Evolutionary conservation across 2,329 filamentous ascomycete genomes (phyloP).

Genomic region (Exophiala phaeomuriformis): DNA sequence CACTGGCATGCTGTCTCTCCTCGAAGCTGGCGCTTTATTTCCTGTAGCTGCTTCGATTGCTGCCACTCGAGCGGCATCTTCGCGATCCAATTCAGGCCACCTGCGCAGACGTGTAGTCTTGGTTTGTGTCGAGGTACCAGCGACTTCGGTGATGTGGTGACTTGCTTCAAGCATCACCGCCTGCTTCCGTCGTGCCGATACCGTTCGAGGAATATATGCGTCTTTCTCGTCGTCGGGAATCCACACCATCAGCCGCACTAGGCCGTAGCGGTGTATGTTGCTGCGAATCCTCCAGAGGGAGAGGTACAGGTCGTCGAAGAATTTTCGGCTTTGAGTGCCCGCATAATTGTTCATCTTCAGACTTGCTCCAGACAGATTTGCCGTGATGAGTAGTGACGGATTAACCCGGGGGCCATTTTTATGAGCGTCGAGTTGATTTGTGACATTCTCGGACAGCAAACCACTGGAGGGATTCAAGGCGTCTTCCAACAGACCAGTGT

Average conservation of each 20-base stretch:
- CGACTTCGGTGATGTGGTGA: slow-evolving; percentile 18
- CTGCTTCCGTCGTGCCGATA: slow-evolving; percentile 43
- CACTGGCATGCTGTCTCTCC: slow-evolving; percentile 4
- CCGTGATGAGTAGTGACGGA: slow-evolving; percentile 64
- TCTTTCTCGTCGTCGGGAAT: slow-evolving; percentile 54
- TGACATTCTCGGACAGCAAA: slow-evolving; percentile 28
- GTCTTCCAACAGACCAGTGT: slow-evolving; percentile 46
- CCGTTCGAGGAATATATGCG: slow-evolving; percentile 52
- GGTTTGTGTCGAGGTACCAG: slow-evolving; percentile 4
- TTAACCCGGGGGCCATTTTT: slow-evolving; percentile 48
- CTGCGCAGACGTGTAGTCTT: slow-evolving; percentile 6
- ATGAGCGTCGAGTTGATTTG: slow-evolving; percentile 34
- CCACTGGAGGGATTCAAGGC: slow-evolving; percentile 45
- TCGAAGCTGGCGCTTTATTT: not conserved
- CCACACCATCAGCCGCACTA: slow-evolving; percentile 74
- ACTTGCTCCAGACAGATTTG: slow-evolving; percentile 48
- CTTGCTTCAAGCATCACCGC: slow-evolving; percentile 20
- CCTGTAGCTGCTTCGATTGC: slow-evolving; percentile 3
- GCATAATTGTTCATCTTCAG: slow-evolving; percentile 49
- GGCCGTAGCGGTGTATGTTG: slow-evolving; percentile 67
- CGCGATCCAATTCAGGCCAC: slow-evolving; percentile 13
- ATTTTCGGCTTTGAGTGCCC: slow-evolving; percentile 40
- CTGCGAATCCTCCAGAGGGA: slow-evolving; percentile 49
- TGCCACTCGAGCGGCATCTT: slow-evolving; percentile 11
- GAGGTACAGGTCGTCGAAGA: slow-evolving; percentile 56